Base-by-base conservation (phyloP, 2,329 filamentous ascomycete genomes). In the Diaporthe amygdali region DNA sequence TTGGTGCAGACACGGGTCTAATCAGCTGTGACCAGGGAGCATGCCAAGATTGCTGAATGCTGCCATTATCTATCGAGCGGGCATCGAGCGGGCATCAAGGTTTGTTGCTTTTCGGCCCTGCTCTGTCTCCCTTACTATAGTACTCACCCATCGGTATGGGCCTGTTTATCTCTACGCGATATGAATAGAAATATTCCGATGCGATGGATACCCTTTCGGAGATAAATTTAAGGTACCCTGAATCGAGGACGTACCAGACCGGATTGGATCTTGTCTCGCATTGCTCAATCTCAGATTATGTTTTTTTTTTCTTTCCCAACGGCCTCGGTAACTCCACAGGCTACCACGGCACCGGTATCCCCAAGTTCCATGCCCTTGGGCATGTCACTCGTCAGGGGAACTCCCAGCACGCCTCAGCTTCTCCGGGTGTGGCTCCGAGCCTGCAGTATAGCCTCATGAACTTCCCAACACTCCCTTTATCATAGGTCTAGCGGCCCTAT, bases 381-480 rank as follows among this genome's bases (percentile, higher is more conserved):
- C 39, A 32, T 15, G 32, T 63, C 34, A 34, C 15, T 25, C 41
- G n/a, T 34, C 56, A 63, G 56, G 56, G 56, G 41, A 63, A 17
- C 41, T 64, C 59, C 59, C 59, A 64, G 59, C 59, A 49, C n/a
- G 27, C 44, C 30, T 64, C 59, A 64, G 10, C 59, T 64, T 47
- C 41, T 64, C 22, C 41, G 27, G 56, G 5, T 46, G 27, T 22
- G 41, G 56, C 41, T 27, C 56, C 41, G 56, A 10, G 59, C 59
- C 41, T 47, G 4, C 25, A n/a, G 27, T 37, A 49, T 44, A 30
- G n/a, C 56, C 34, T 63, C 56, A 63, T 22, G 27, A 46, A 20
- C 27, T 47, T 27, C 56, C 41, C 41, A 22, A 22, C 41, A 9
- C 59, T 44, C 34, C 30, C 9, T 64, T 44, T 46, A 14, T 17